These are phyloP conservation scores for Cercospora sp. DNA, from an alignment of 2,329 filamentous ascomycete genomes.

Conservation along the genomic window DNA sequence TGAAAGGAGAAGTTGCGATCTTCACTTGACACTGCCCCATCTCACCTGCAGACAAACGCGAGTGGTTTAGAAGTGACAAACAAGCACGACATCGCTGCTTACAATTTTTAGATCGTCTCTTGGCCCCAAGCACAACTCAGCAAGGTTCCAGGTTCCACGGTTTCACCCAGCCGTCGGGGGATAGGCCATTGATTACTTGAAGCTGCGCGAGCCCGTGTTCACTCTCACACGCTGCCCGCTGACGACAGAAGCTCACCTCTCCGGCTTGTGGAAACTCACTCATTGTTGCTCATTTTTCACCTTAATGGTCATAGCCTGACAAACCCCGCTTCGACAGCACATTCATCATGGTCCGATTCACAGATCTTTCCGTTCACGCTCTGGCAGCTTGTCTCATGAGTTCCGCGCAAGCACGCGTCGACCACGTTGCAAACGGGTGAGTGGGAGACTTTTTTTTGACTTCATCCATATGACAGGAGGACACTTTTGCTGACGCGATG, in stretches of 20 bases:
- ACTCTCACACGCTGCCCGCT: background rate
- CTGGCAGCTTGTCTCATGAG: constrained; percentile 33
- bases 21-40: background rate
- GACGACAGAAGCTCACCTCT: background rate
- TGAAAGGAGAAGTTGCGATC: background rate
- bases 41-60: background rate
- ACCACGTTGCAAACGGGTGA: constrained; percentile 16
- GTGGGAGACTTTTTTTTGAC: background rate
- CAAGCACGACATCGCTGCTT: background rate
- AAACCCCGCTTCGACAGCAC: constrained; percentile 13
- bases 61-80: background rate
- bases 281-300: constrained; percentile 28
- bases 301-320: constrained; percentile 24
- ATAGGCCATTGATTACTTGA: background rate
- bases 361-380: constrained; percentile 33
- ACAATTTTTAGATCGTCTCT: background rate
- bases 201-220: background rate
- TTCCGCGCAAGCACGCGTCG: constrained; percentile 32
- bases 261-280: constrained; percentile 24
- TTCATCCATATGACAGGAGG: background rate
- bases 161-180: background rate
- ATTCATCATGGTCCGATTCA: constrained; percentile 29
- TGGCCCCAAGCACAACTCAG: background rate
- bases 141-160: background rate
- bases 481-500: background rate